Conservation (phyloP, 148 eudicot species). For the Vaccinium vitisidaea region DNA sequence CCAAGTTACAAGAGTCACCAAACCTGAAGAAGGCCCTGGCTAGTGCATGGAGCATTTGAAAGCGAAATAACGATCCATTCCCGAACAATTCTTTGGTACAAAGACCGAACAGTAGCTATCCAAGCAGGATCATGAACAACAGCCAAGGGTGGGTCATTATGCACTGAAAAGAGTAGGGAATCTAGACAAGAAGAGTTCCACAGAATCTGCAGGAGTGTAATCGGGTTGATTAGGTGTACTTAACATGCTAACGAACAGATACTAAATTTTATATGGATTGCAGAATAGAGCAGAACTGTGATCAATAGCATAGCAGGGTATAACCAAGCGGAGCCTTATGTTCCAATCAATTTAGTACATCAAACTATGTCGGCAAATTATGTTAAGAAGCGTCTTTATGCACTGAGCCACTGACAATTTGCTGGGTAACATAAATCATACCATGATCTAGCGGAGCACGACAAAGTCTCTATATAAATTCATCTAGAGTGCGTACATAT, state of each 20-base stretch:
- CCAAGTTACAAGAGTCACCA: constrained; percentile 10
- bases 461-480: background rate
- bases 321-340: too few species aligned
- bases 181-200: constrained; percentile 91
- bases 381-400: background rate
- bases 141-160: constrained; percentile 68
- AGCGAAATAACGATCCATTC: constrained; percentile 94
- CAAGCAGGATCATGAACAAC: constrained; percentile 93
- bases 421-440: background rate
- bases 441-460: background rate
- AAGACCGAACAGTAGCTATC: constrained; percentile 69
- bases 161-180: constrained; percentile 72
- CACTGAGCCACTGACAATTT: background rate
- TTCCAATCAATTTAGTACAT: too few species aligned
- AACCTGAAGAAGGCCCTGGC: constrained; percentile 99
- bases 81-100: constrained; percentile 79
- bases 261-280: background rate
- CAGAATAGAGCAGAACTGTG: background rate
- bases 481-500: background rate
- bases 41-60: constrained; percentile 94
- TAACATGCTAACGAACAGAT: background rate
- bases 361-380: background rate
- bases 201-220: constrained; percentile 60
- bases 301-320: background rate
- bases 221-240: background rate